Base-by-base conservation (phyloP, 140 eudicot genomes). In the Eryngium alpinum region DNA sequence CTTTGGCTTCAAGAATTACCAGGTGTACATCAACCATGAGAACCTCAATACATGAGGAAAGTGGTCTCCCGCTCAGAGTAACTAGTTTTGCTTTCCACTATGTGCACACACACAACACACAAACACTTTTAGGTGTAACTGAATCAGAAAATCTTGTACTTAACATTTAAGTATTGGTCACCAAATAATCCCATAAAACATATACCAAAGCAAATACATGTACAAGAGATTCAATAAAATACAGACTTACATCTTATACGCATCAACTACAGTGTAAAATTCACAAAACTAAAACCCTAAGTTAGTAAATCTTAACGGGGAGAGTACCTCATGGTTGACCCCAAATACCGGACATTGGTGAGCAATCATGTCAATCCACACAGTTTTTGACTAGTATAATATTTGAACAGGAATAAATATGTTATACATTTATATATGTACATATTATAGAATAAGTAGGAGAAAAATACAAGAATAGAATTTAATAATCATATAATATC, bases 291-390 rank as follows among this genome's bases (percentile, higher is more conserved):
- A 38, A 38, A 67, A 31, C 43, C 44, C 19, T 9, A 76, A 60
- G 57, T 31, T n/a, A 21, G 15, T 15, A 52, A 11, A 25, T n/a
- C 6, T 7, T 0, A 14, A 70, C 31, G 34, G 14, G 28, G 17
- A 63, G 38, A 69, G 18, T 51, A 93, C 99, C 98, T 93, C 99
- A 24, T 98, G 98, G 81, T 96, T 96, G 57, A 96, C 99, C 52
- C 91, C 99, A 62, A 96, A 96, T 53, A 93, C 91, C 15, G 99
- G 94, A 84, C 99, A 96, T 85, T 93, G 98, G 21, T 86, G 92
- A 59, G 97, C 97, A 43, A 93, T 93, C 98, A 96, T 91, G 79
- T 96, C 99, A 86, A 90, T 92, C 98, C 99, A 93, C 84, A 89
- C 94, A 4, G 98, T 93, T 80, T 98, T 88, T 22, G 93, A 80